Percentiles rank a stretch among this genome's conserved stretches.
Evolutionary conservation across 2,329 filamentous ascomycete genomes (phyloP).

Genomic region (Fusarium sterilihyphosum): DNA sequence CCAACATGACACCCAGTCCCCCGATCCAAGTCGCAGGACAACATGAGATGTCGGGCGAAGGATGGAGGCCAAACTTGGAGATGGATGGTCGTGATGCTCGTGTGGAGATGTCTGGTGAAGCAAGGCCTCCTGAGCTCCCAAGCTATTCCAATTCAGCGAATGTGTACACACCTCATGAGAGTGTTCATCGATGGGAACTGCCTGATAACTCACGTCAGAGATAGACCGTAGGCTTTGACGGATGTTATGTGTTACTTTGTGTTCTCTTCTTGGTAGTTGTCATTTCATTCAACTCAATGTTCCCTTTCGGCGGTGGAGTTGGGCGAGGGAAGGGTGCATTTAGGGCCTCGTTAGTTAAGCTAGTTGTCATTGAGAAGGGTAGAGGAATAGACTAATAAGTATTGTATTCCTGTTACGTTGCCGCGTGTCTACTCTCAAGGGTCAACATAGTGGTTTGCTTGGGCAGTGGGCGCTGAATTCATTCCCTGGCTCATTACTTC

Average conservation of each 20-base stretch:
- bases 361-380: neutral
- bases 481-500: neutral
- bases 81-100: constrained; percentile 33
- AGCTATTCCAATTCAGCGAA: constrained; percentile 24
- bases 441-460: neutral
- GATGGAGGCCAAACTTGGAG: constrained; percentile 29
- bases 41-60: constrained; percentile 36
- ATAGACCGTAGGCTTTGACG: neutral
- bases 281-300: neutral
- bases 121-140: constrained; percentile 27
- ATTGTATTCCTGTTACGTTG: neutral
- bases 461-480: no score
- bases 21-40: constrained; percentile 32
- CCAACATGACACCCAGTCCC: constrained; percentile 26
- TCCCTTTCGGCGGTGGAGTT: neutral
- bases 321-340: neutral
- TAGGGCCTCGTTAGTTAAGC: neutral
- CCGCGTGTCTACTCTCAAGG: no score
- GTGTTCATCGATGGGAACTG: constrained; percentile 37
- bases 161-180: constrained; percentile 10
- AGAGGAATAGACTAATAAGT: neutral
- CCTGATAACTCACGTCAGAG: constrained; percentile 33
- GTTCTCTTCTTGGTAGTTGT: neutral
- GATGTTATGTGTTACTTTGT: neutral
- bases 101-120: constrained; percentile 31